Base-by-base conservation (phyloP, 2,329 filamentous ascomycete genomes). In the Fusarium sororula region DNA sequence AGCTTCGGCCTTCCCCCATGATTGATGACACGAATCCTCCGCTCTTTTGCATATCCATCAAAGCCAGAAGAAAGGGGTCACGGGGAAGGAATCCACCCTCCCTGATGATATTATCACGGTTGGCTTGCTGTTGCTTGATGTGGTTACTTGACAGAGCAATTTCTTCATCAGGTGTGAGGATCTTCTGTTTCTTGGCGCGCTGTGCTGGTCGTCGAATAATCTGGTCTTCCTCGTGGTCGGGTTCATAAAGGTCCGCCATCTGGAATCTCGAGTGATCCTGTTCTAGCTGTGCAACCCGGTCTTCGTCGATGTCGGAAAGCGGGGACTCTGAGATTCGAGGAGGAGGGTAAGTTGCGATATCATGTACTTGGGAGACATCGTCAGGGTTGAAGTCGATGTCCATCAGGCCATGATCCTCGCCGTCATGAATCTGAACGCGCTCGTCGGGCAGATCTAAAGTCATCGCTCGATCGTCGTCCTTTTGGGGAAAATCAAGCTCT, bases 21-120 rank as follows among this genome's bases (percentile, higher is more conserved):
- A 98, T 92, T 77, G 90, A 95, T 8, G 92, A 93, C 24, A 98
- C 94, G 78, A 99, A 98, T 44, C 91, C 94, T 61, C 96, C 96
- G 61, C 90, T 94, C 84, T 93, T 95, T 82, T 98, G 96, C 89
- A 98, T 93, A 77, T 95, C 94, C 86, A 98, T 93, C 28, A 99
- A 86, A 39, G 94, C 94, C 37, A 98, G 88, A 20, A 98, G 87
- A 61, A 96, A 91, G 4, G 95, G 94, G 76, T 99, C 95, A 44
- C 94, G 91, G 4, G 96, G 94, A 50, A 99, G 86, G 83, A 97
- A 98, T 2, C 91, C 91, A 12, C 93, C 91, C 4, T 92, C 90
- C 82, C 93, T 95, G 65, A 98, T 87, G 70, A 98, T 98, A 78
- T 93, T 94, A 51, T 94, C 92, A 73, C 93, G 93, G 80, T 97